Percentiles rank a stretch among this genome's conserved stretches.
phyloP scores from a whole-genome alignment of 31 red algal species.

The Asparagopsis taxiformis region DNA sequence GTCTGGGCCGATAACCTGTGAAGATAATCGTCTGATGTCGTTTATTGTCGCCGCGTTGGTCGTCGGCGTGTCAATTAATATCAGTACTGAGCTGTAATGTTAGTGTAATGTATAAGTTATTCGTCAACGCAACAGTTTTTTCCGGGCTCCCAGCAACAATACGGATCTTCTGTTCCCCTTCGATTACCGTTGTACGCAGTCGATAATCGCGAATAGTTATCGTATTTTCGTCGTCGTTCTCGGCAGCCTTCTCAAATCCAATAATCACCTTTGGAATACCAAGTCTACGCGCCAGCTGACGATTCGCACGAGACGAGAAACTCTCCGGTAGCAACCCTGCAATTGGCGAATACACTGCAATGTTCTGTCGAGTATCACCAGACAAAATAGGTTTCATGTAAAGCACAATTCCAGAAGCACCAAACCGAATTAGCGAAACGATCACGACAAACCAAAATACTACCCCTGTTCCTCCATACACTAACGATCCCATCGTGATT shows the following conservation, averaged over 20 bases:
- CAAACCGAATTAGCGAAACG: background rate
- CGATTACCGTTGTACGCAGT: background rate
- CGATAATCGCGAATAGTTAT: background rate
- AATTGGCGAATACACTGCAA: background rate
- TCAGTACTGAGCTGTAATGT: too few species aligned
- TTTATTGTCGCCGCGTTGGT: too few species aligned
- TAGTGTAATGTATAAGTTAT: too few species aligned
- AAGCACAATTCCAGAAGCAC: background rate
- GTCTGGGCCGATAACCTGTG: too few species aligned
- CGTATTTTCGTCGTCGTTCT: background rate
- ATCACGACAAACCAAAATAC: background rate
- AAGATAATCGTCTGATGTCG: too few species aligned
- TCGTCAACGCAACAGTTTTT: background rate
- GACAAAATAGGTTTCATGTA: background rate
- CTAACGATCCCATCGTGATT: background rate
- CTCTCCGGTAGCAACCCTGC: background rate
- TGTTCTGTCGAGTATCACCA: background rate
- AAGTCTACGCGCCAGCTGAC: background rate
- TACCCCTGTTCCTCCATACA: background rate
- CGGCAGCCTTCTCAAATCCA: background rate
- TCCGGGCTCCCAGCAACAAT: background rate
- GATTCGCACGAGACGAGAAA: background rate
- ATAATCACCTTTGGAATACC: background rate
- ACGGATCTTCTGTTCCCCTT: background rate
- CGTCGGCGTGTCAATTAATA: too few species aligned